Evolutionary conservation across 1,284 basidiomycete species (phyloP), one percentile per base, ranked within the genome.

Genomic region (Marasmius oreades): DNA sequence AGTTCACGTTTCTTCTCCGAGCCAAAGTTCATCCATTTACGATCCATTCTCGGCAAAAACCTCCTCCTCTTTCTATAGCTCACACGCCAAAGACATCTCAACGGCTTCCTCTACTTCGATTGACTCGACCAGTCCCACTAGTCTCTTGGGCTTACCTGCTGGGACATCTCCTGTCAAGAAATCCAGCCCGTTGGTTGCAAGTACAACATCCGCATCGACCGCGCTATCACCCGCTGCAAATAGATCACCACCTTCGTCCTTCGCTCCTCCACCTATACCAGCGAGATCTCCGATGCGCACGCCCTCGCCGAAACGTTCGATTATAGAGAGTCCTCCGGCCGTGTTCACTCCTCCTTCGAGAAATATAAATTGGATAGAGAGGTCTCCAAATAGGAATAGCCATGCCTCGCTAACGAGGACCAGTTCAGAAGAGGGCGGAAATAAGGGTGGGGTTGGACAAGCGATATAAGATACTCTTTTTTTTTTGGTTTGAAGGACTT

Each of bases 11-110:
- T 20, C 48, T 31, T 31, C 18, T 18, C 26, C 34, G 52, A 53
- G 28, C 43, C 33, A 11, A 8, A 48, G 28, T 12, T 65, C 64
- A 18, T 43, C 61, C 7, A 64, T 62, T 45, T 42, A 51, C 1
- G 64, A 65, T 51, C 64, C 64, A 1, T 65, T 65, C 59, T 58
- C 62, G 14, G 61, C 48, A 20, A 18, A 39, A 5, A 22, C 56
- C 24, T 36, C 53, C 16, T 23, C n/a, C 11, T 52, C 48, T 14
- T 44, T 52, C 18, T 52, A 55, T 46, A 51, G 48, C 28, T 51
- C 48, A 7, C 34, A 31, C 48, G 24, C 48, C 23, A 51, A 20
- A 14, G 28, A 31, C 24, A n/a, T 28, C n/a, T 11, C 47, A 10
- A 14, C 8, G 14, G 7, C 14, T 26, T 20, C 24, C 5, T 14